A percentile compares a stretch with the other conserved stretches of the same genome.
phyloP scores from a whole-genome alignment of 352 stramenopile genomes.

The Peronospora farinosa region DNA sequence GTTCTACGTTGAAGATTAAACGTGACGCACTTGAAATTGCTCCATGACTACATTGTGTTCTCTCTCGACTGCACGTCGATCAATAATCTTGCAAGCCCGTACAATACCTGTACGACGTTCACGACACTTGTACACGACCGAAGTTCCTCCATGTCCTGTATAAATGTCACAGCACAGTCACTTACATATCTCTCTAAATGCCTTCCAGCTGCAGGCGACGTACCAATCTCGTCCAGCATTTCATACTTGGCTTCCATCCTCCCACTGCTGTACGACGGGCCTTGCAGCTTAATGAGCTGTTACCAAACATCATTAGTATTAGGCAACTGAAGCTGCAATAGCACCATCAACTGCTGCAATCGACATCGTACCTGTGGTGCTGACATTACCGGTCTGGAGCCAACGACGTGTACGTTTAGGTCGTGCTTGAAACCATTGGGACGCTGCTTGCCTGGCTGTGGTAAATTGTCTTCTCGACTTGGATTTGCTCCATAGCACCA shows the following conservation, averaged over 20 bases:
- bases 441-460: slow-evolving; percentile 41
- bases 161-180: not conserved
- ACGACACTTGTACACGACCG: slow-evolving; percentile 76
- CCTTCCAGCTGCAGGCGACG: slow-evolving; percentile 9
- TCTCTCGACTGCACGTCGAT: slow-evolving; percentile 61
- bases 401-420: slow-evolving; percentile 21
- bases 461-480: slow-evolving; percentile 26
- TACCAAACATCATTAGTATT: not conserved
- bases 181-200: not conserved
- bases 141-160: slow-evolving; percentile 76
- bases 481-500: slow-evolving; percentile 46
- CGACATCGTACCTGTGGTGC: slow-evolving; percentile 27
- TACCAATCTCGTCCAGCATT: slow-evolving; percentile 79
- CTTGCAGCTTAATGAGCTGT: slow-evolving; percentile 68
- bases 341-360: not conserved
- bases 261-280: slow-evolving; percentile 59
- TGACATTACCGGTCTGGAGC: slow-evolving; percentile 26
- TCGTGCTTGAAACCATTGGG: slow-evolving; percentile 39
- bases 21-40: slow-evolving; percentile 73
- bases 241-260: slow-evolving; percentile 80
- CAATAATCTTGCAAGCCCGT: slow-evolving; percentile 85
- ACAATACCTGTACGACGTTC: slow-evolving; percentile 48
- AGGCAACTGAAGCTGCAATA: not conserved
- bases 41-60: slow-evolving; percentile 79
- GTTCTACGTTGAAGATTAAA: not conserved